Percentiles rank a stretch among this genome's conserved stretches.
Conservation (phyloP, 768 basidiomycete genomes). For the Pleurotus tuber-regium region DNA sequence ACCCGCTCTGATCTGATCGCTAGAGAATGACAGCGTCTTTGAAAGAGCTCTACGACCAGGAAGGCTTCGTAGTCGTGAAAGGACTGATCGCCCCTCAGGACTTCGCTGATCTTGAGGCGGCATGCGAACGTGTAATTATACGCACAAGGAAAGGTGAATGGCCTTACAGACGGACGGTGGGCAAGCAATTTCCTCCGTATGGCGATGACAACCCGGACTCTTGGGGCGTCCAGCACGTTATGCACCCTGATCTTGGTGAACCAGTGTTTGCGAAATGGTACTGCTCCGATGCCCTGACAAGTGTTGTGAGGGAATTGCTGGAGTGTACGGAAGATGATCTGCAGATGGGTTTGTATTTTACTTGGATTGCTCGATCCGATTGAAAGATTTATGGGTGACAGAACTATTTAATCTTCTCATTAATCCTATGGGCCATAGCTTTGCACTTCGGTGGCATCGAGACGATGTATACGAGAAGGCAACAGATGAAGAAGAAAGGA, state of each 20-base stretch:
- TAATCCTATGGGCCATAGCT: slow-evolving; percentile 61
- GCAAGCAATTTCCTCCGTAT: slow-evolving; percentile 78
- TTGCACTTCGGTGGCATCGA: slow-evolving; percentile 78
- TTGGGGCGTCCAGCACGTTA: slow-evolving; percentile 81
- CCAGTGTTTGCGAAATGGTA: slow-evolving; percentile 66
- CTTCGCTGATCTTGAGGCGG: slow-evolving; percentile 38
- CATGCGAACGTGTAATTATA: slow-evolving; percentile 48
- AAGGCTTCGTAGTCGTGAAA: slow-evolving; percentile 66
- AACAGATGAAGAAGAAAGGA: slow-evolving; percentile 54
- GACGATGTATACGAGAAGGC: slow-evolving; percentile 68
- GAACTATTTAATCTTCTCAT: slow-evolving; percentile 78
- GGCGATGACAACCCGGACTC: slow-evolving; percentile 58
- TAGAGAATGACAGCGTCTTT: slow-evolving; percentile 22
- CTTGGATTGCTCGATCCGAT: background rate
- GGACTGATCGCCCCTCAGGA: slow-evolving; percentile 45
- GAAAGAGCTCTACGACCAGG: slow-evolving; percentile 53
- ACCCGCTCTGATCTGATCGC: background rate
- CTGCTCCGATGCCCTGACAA: slow-evolving; percentile 47
- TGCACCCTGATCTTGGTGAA: slow-evolving; percentile 72
- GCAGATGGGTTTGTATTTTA: slow-evolving; percentile 64
- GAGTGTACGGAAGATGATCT: slow-evolving; percentile 56
- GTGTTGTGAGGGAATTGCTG: slow-evolving; percentile 44
- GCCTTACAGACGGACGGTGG: slow-evolving; percentile 68
- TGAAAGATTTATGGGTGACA: slow-evolving; percentile 23
- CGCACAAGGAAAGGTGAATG: slow-evolving; percentile 60